Conservation (phyloP, 352 stramenopile genomes). For the Globisporangium echinulatum region DNA sequence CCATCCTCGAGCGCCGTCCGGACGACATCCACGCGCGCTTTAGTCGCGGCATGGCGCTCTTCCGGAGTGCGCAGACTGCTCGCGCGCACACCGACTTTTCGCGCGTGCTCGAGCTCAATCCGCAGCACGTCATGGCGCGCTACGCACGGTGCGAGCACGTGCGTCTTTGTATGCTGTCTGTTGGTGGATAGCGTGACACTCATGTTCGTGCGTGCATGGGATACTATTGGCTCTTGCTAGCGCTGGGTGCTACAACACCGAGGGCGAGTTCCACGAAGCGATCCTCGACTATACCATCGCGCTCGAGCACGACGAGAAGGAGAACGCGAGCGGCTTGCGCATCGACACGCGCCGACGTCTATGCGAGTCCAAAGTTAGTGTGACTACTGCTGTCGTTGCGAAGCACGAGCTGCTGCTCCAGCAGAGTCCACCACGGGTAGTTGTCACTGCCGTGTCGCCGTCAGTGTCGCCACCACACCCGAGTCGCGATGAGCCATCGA, state of each 20-base stretch:
- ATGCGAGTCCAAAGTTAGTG: conserved; percentile 4
- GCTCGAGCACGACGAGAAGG: conserved; percentile 56
- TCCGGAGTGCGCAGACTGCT: conserved; percentile 44
- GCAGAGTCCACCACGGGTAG: background rate
- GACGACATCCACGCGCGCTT: conserved; percentile 64
- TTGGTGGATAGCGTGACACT: too few relatives aligned
- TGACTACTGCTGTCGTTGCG: background rate
- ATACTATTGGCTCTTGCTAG: conserved; percentile 10
- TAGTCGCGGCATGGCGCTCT: conserved; percentile 67
- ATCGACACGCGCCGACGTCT: conserved; percentile 17
- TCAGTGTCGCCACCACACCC: background rate
- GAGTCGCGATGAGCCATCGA: background rate
- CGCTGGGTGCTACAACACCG: conserved; percentile 64
- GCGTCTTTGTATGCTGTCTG: too few relatives aligned
- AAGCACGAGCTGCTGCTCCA: background rate
- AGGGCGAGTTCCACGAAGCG: conserved; percentile 60
- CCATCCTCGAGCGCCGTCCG: conserved; percentile 33
- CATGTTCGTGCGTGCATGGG: too few relatives aligned
- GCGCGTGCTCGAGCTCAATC: conserved; percentile 52
- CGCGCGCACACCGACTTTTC: conserved; percentile 61
- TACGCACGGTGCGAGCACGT: conserved; percentile 34
- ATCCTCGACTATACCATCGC: conserved; percentile 77
- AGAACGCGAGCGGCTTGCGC: conserved; percentile 24
- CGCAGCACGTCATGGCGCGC: conserved; percentile 72
- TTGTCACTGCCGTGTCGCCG: background rate